Conservation (phyloP, 148 eudicot species). For the Rhododendron ferrugineum region DNA sequence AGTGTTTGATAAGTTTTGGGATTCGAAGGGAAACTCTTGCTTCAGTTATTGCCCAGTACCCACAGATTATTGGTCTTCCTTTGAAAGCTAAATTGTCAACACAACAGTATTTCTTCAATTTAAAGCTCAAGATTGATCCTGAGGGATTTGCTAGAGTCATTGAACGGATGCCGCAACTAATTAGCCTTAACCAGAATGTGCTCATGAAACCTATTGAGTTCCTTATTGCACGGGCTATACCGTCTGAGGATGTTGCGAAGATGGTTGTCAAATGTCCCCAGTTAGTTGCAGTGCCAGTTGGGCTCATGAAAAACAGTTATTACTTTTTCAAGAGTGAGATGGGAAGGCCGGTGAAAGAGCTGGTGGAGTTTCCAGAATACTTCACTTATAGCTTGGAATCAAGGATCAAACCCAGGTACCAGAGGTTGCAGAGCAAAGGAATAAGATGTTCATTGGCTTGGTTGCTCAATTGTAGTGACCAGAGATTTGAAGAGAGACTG, state of each 20-base stretch:
- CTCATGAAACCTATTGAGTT: slow-evolving; percentile 78
- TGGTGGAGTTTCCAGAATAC: slow-evolving; percentile 87
- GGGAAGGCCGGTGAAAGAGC: slow-evolving; percentile 81
- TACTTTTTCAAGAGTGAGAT: slow-evolving; percentile 92
- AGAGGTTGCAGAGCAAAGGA: slow-evolving; percentile 62
- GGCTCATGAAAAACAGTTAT: slow-evolving; percentile 83
- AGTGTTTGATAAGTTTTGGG: slow-evolving; percentile 82
- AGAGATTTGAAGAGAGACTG: slow-evolving; percentile 81
- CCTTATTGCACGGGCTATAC: slow-evolving; percentile 55
- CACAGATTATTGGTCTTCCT: slow-evolving; percentile 83
- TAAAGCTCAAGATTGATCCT: slow-evolving; percentile 89
- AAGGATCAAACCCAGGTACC: slow-evolving; percentile 81
- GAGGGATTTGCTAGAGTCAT: slow-evolving; percentile 72
- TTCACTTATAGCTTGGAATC: slow-evolving; percentile 91
- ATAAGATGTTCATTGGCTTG: slow-evolving; percentile 66
- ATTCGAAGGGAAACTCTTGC: slow-evolving; percentile 52
- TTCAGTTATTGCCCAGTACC: slow-evolving; percentile 73
- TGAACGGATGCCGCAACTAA: slow-evolving; percentile 89
- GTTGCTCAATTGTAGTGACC: slow-evolving; percentile 91
- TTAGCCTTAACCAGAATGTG: slow-evolving; percentile 73
- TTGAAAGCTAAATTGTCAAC: slow-evolving; percentile 81
- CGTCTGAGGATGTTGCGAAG: slow-evolving; percentile 55
- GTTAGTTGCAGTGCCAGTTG: slow-evolving; percentile 56
- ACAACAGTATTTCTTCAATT: slow-evolving; percentile 82
- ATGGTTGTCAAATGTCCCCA: slow-evolving; percentile 93